These are phyloP conservation scores for Polyporus arcularius DNA, from an alignment of 768 basidiomycete genomes.

Conservation along the genomic window DNA sequence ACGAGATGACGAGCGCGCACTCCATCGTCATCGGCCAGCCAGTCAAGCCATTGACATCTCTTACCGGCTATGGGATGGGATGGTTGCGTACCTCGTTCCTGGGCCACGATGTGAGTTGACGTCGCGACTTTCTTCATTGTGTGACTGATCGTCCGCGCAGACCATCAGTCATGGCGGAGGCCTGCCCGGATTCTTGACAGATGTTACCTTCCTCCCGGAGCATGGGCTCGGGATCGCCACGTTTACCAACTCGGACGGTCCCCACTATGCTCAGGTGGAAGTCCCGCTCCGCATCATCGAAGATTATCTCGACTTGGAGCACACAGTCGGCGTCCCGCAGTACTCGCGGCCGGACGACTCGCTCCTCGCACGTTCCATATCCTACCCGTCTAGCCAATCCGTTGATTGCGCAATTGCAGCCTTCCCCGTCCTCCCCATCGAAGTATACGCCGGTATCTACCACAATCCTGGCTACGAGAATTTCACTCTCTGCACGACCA, in stretches of 20 bases:
- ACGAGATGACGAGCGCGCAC: slow-evolving; percentile 35
- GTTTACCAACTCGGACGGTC: slow-evolving; percentile 9
- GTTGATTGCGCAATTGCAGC: not conserved
- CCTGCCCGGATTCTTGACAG: slow-evolving; percentile 11
- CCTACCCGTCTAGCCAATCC: not conserved
- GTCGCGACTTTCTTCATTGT: not conserved
- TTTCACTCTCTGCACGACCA: slow-evolving; percentile 21
- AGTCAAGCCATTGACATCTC: slow-evolving; percentile 24
- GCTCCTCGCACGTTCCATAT: not conserved
- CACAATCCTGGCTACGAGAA: slow-evolving; percentile 19
- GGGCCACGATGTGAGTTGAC: slow-evolving; percentile 40
- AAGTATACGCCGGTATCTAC: slow-evolving; percentile 17
- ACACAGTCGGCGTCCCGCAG: not conserved
- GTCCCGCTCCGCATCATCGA: slow-evolving; percentile 16
- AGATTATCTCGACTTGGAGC: slow-evolving; percentile 8
- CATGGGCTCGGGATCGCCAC: slow-evolving; percentile 11
- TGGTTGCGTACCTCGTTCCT: slow-evolving; percentile 40
- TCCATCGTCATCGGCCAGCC: slow-evolving; percentile 25
- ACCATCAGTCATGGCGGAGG: slow-evolving; percentile 10
- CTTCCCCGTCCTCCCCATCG: slow-evolving; percentile 1
- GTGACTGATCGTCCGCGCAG: not conserved
- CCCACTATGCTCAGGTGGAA: not conserved
- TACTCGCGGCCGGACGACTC: not conserved
- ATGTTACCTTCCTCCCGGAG: slow-evolving; percentile 13
- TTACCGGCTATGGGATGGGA: slow-evolving; percentile 43